A percentile compares a stretch with the other conserved stretches of the same genome.
phyloP scores from a whole-genome alignment of 2,329 filamentous ascomycete species.

The Pseudogymnoascus sp. region DNA sequence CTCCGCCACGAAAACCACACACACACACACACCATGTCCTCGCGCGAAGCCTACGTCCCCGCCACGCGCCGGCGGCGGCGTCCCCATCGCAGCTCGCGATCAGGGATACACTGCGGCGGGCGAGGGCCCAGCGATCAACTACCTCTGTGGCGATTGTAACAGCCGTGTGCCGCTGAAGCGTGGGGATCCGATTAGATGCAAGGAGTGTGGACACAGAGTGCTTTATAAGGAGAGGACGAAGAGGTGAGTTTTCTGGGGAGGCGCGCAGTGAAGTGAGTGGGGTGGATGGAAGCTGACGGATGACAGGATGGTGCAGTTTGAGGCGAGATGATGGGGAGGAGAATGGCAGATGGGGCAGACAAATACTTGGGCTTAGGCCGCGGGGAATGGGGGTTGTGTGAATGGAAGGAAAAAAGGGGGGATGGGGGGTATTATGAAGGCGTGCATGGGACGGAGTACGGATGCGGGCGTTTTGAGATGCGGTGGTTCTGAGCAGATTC shows the following conservation, averaged over 20 bases:
- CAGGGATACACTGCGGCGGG: slow-evolving; percentile 30
- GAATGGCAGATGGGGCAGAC: slow-evolving; percentile 2
- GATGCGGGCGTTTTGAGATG: slow-evolving; percentile 1
- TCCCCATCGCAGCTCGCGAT: slow-evolving; percentile 28
- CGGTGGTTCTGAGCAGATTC: not conserved
- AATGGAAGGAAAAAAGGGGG: not conserved
- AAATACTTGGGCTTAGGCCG: not conserved
- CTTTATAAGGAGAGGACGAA: slow-evolving; percentile 98
- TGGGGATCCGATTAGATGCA: slow-evolving; percentile 77
- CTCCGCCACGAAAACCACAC: not conserved
- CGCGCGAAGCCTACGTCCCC: slow-evolving; percentile 72
- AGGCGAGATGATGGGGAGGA: slow-evolving; percentile 65
- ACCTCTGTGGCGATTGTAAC: slow-evolving; percentile 80
- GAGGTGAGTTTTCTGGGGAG: slow-evolving; percentile 55
- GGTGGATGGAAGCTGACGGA: not conserved
- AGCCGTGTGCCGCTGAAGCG: slow-evolving; percentile 68
- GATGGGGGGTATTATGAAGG: not conserved
- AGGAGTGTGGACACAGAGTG: slow-evolving; percentile 89
- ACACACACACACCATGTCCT: slow-evolving; percentile 45
- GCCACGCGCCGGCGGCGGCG: slow-evolving; percentile 47
- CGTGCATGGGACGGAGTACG: slow-evolving; percentile 9
- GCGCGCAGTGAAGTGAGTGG: not conserved
- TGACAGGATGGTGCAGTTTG: slow-evolving; percentile 92
- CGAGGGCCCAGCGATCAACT: slow-evolving; percentile 55
- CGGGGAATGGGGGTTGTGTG: not conserved